Evolutionary conservation across 257 asterid genomes (phyloP), one percentile per base, ranked within the genome.

Genomic region (Verbascum thapsus): DNA sequence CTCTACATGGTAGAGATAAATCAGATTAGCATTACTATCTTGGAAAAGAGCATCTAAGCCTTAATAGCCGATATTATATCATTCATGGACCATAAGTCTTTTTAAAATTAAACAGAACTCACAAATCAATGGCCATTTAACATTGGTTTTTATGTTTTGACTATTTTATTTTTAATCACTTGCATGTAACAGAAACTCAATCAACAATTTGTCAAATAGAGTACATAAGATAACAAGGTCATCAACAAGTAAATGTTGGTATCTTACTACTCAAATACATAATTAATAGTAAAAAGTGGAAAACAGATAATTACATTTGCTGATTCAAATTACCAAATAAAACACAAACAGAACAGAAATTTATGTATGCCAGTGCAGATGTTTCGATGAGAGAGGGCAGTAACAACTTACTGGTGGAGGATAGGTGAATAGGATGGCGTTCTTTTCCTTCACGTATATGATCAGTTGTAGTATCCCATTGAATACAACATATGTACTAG

Each of bases 351-450:
- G 26, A 63, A 16, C 5, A 35, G 26, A 16, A 58, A 39, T 10
- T 16, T 6, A 19, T 20, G 22, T 12, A 41, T 42, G 55, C 55
- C 32, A 34, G 49, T 20, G 60, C 26, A 16, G 49, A 68, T 17
- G 73, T 56, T 49, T 57, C 59, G 63, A 49, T 5, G 0, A 50
- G 37, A 68, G 41, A 22, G 53, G 23, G 10, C 8, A 40, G 19
- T 16, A 49, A 61, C 30, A 70, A 78, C 99, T 87, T 78, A 94
- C 99, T 4, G 77, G 76, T 5, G 89, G 96, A 58, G 99, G 86
- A 72, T 90, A 83, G 56, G 99, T 94, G 74, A 84, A 90, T 55
- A 94, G 75, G 75, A 94, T 82, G 26, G 95, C 95, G 34, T 90
- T 84, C 85, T 84, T 90, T 62, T 90, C 95, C 95, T 87, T 90